Evolutionary conservation across 1,284 basidiomycete species (phyloP), one percentile per base, ranked within the genome.

Genomic region (Coniferiporia weirii): DNA sequence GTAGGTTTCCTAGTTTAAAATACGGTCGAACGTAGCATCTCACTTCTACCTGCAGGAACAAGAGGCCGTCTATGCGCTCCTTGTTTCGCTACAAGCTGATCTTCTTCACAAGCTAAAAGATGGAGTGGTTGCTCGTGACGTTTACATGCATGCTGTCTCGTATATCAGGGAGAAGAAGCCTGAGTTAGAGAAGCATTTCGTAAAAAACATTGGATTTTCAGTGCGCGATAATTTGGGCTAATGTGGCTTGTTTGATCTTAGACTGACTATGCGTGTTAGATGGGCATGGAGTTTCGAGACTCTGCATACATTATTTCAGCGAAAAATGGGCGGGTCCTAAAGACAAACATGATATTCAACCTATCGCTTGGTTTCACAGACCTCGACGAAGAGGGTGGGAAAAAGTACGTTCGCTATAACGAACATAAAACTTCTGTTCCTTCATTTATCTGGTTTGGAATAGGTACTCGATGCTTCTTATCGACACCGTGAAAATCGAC

Each of bases 201-300:
- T 89, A 49, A 99, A 98, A 77, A 94, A 85, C 65, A 76, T 95
- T 54, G 96, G 96, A 5, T 97, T 96, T 72, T 91, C 87, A 32
- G 93, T 94, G 70, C 63, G 81, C 75, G 27, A 35, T 50, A 6
- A 13, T n/a, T 27, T 52, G 50, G 32, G 19, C 27, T 45, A 15
- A 12, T 20, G 45, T 22, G 38, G 6, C 40, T 45, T 20, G 6
- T 9, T 12, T 19, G 13, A 8, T 7, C 12, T 12, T 8, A 20
- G 12, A 47, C 57, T 68, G 20, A 68, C 35, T 27, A 49, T 17
- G 20, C 17, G 40, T 61, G 60, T 6, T 67, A 95, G 93, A 95
- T 87, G 70, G 94, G 94, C 12, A 83, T 98, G 70, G 96, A 98
- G 72, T 98, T 96, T 75, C 86, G 95, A 36, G 96, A 99, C 70